Evolutionary conservation across 2,329 filamentous ascomycete species (phyloP).

Genomic region (Lizonia empirigonia): DNA sequence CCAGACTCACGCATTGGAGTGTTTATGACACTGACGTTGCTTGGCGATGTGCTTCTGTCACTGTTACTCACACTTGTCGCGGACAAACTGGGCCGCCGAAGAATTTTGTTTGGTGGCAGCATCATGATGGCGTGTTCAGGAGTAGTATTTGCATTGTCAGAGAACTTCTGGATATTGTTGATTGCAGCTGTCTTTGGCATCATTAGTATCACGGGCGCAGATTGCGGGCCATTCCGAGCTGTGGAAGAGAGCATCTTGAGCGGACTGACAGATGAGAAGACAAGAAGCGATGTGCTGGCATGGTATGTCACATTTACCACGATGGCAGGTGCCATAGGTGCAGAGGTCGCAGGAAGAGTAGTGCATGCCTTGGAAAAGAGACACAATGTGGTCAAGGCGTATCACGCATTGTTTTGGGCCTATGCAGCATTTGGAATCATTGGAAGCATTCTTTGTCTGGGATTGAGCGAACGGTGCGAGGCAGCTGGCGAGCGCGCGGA

Average conservation of each 20-base stretch:
- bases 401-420: slow-evolving; percentile 51
- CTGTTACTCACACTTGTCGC: slow-evolving; percentile 48
- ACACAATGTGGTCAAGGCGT: slow-evolving; percentile 48
- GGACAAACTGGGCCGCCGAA: slow-evolving; percentile 44
- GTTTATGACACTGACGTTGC: slow-evolving; percentile 50
- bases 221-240: slow-evolving; percentile 44
- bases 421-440: slow-evolving; percentile 52
- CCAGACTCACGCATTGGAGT: slow-evolving; percentile 46
- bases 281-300: slow-evolving; percentile 45
- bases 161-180: slow-evolving; percentile 48
- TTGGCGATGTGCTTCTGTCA: slow-evolving; percentile 47
- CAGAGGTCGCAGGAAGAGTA: slow-evolving; percentile 47
- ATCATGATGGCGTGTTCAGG: slow-evolving; percentile 47
- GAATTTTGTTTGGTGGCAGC: slow-evolving; percentile 44
- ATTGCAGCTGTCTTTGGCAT: slow-evolving; percentile 48
- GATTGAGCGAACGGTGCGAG: slow-evolving; percentile 51
- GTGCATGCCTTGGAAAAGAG: slow-evolving; percentile 47
- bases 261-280: slow-evolving; percentile 44
- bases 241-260: slow-evolving; percentile 47
- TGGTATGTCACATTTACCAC: slow-evolving; percentile 50
- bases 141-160: slow-evolving; percentile 42
- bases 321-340: slow-evolving; percentile 44
- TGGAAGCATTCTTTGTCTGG: slow-evolving; percentile 47
- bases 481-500: slow-evolving; percentile 36
- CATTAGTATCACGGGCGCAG: slow-evolving; percentile 45